Percentiles rank a stretch among this genome's conserved stretches.
Conservation (phyloP, 345 rosid genomes). For the Alliaria petiolata region DNA sequence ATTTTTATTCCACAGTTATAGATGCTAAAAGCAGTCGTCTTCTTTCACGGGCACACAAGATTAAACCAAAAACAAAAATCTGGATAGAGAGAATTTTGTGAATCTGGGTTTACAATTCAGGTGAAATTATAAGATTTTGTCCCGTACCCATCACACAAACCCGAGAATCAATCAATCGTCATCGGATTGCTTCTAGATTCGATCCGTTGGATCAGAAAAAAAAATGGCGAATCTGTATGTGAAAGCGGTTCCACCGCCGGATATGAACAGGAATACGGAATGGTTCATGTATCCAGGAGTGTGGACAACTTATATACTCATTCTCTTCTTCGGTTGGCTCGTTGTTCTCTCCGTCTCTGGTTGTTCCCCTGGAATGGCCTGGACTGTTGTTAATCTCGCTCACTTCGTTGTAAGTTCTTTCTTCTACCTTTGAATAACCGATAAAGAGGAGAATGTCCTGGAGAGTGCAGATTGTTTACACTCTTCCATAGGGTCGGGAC, state of each 20-base stretch:
- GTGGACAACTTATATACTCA: conserved; percentile 71
- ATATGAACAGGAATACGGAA: conserved; percentile 80
- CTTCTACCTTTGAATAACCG: background rate
- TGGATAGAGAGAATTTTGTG: conserved; percentile 1
- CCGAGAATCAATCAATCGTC: background rate
- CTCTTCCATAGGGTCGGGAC: background rate
- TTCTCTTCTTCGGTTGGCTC: conserved; percentile 74
- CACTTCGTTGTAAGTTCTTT: conserved; percentile 53
- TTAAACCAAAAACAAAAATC: conserved; percentile 7
- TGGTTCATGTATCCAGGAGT: conserved; percentile 88
- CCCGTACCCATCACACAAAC: background rate
- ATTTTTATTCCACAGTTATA: background rate
- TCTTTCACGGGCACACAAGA: conserved; percentile 18
- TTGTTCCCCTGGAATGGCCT: conserved; percentile 79
- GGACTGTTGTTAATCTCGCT: conserved; percentile 76
- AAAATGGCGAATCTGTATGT: conserved; percentile 56
- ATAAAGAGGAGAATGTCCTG: background rate
- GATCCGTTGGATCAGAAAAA: conserved; percentile 2
- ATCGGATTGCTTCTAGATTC: background rate
- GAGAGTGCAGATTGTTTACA: background rate
- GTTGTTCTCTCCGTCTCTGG: conserved; percentile 57
- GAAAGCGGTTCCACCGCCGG: conserved; percentile 65
- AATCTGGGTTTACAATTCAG: conserved; percentile 16
- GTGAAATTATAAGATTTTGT: background rate
- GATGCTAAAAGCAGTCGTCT: conserved; percentile 22